phyloP scores from a whole-genome alignment of 257 asterid genomes.

The Capsicum pubescens region DNA sequence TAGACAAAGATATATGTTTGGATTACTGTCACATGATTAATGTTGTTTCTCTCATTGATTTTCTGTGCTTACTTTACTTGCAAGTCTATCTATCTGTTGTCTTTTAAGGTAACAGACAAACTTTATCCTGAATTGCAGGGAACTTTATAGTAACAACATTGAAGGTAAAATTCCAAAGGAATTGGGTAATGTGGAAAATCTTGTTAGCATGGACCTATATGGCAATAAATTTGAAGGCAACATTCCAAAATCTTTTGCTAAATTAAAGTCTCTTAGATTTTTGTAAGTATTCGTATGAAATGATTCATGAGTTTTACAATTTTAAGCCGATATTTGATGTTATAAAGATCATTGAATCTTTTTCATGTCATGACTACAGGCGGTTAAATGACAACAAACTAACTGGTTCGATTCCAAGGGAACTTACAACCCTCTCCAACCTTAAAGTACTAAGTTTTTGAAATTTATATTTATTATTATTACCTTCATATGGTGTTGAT shows the following conservation, averaged over 20 bases:
- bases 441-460: constrained; percentile 67
- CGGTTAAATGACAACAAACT: constrained; percentile 79
- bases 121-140: constrained; percentile 55
- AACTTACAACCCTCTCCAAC: constrained; percentile 68
- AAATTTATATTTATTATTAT: not conserved
- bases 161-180: constrained; percentile 76
- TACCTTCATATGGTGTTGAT: not conserved
- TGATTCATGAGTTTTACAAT: not conserved
- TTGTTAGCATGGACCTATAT: constrained; percentile 84
- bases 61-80: constrained; percentile 7
- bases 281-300: constrained; percentile 54
- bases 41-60: constrained; percentile 19
- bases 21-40: constrained; percentile 29
- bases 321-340: not conserved
- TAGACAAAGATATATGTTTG: constrained; percentile 9
- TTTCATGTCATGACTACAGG: constrained; percentile 40
- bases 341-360: constrained; percentile 4
- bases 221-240: constrained; percentile 66
- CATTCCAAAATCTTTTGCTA: constrained; percentile 72
- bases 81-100: not conserved
- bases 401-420: constrained; percentile 86
- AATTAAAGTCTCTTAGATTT: constrained; percentile 72
- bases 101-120: constrained; percentile 28
- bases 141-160: constrained; percentile 66
- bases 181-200: constrained; percentile 68